phyloP scores from a whole-genome alignment of 192 early-diverging fungal genomes.

The Coemansia sp. region DNA sequence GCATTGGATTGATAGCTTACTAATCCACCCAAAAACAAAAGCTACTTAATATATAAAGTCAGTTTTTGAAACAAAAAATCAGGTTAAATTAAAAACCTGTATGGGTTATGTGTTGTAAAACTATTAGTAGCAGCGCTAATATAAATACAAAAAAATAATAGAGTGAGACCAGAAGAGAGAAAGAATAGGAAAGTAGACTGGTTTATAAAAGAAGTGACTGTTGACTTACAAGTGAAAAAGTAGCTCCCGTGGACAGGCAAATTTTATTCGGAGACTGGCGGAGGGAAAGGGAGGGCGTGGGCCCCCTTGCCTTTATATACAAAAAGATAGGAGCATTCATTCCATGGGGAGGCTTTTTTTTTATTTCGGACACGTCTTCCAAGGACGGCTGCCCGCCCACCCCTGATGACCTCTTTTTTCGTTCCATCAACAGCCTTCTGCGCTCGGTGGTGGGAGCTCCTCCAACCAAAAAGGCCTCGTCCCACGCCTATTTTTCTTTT shows the following conservation, averaged over 20 bases:
- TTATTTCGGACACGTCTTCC: not conserved
- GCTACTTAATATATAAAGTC: too few species aligned
- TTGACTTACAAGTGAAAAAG: not conserved
- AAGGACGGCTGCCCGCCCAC: not conserved
- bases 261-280: not conserved
- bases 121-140: not conserved
- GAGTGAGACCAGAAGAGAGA: not conserved
- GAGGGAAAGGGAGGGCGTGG: slow-evolving; percentile 6
- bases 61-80: too few species aligned
- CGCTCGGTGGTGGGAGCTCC: slow-evolving; percentile 3
- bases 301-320: not conserved
- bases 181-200: not conserved
- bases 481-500: not conserved
- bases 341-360: slow-evolving; percentile 3
- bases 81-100: too few species aligned
- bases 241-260: not conserved
- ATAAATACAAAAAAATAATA: slow-evolving; percentile 1
- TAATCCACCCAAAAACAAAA: slow-evolving; percentile 3
- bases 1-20: slow-evolving; percentile 21
- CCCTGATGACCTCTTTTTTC: slow-evolving; percentile 5
- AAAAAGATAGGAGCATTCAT: slow-evolving; percentile 1
- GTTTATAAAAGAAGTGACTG: not conserved
- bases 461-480: not conserved
- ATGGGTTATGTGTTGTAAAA: not conserved
- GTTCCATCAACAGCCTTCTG: too few species aligned